phyloP scores from a whole-genome alignment of 768 basidiomycete genomes.

The Gelatoporia subvermispora region DNA sequence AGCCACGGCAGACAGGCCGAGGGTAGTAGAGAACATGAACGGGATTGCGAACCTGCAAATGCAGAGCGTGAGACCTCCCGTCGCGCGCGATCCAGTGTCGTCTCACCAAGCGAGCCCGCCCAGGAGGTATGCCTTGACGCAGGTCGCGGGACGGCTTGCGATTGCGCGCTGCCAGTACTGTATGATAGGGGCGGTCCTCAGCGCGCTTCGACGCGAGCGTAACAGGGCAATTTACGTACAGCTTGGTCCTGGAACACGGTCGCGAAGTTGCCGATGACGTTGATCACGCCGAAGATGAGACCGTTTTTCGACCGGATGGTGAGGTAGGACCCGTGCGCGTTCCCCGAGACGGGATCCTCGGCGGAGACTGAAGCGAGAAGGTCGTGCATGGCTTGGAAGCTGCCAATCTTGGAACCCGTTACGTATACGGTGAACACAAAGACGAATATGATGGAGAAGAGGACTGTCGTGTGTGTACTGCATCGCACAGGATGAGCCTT shows the following conservation, averaged over 20 bases:
- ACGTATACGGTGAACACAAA: constrained; percentile 80
- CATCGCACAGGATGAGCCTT: neutral
- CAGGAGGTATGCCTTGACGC: constrained; percentile 86
- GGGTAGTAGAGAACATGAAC: constrained; percentile 79
- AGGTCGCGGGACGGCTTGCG: constrained; percentile 76
- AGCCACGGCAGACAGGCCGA: constrained; percentile 86
- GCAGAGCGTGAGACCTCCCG: neutral
- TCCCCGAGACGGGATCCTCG: constrained; percentile 63
- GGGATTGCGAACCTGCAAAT: constrained; percentile 72
- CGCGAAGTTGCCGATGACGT: constrained; percentile 80
- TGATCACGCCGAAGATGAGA: constrained; percentile 72
- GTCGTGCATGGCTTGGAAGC: constrained; percentile 70
- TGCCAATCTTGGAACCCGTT: constrained; percentile 76
- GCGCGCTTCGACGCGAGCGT: neutral
- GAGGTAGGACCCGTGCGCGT: constrained; percentile 77
- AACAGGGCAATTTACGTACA: constrained; percentile 7
- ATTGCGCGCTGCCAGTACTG: constrained; percentile 89
- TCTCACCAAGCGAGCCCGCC: constrained; percentile 83
- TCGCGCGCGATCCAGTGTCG: neutral
- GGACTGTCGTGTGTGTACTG: constrained; percentile 82
- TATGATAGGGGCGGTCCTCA: neutral
- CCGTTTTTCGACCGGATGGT: constrained; percentile 53
- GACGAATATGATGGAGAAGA: constrained; percentile 80
- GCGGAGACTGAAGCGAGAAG: constrained; percentile 60
- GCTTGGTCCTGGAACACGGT: constrained; percentile 52